Evolutionary conservation across 2,329 filamentous ascomycete genomes (phyloP).

Genomic region (Aspergillus oerlinghausenensis): DNA sequence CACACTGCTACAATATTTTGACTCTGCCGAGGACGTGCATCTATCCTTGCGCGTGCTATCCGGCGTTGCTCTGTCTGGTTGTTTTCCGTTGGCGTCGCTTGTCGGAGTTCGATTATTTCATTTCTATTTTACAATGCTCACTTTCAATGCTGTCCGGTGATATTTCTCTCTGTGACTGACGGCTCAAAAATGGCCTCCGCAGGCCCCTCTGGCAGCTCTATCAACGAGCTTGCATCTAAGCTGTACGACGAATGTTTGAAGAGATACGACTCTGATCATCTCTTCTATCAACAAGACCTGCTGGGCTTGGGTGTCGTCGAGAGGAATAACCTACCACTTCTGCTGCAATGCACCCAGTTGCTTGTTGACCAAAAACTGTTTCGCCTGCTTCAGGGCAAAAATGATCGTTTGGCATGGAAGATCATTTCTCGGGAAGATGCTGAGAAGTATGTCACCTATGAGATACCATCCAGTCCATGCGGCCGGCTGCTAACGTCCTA

Average conservation of each 20-base stretch:
- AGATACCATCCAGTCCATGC: neutral
- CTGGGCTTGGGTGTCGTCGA: constrained; percentile 41
- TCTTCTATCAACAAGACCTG: constrained; percentile 46
- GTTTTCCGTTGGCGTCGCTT: neutral
- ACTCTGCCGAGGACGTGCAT: neutral
- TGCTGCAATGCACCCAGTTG: constrained; percentile 42
- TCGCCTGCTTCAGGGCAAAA: constrained; percentile 40
- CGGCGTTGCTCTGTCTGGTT: neutral
- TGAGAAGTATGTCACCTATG: constrained; percentile 37
- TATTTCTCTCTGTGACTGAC: constrained; percentile 17
- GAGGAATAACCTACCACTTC: constrained; percentile 37
- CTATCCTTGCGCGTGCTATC: constrained; percentile 5
- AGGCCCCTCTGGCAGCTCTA: constrained; percentile 26
- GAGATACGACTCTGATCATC: constrained; percentile 37
- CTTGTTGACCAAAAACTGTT: constrained; percentile 45
- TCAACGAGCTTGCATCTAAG: constrained; percentile 38
- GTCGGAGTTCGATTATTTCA: constrained; percentile 10
- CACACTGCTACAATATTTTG: constrained; percentile 7
- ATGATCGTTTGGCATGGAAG: constrained; percentile 45
- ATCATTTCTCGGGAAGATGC: constrained; percentile 46
- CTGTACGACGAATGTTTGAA: constrained; percentile 43
- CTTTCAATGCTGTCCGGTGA: constrained; percentile 27
- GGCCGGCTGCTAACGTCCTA: constrained; percentile 8
- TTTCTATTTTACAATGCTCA: constrained; percentile 30
- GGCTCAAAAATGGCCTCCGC: constrained; percentile 31